Conservation (phyloP, 2,329 filamentous ascomycete species). For the Trichoderma afroharzianum region DNA sequence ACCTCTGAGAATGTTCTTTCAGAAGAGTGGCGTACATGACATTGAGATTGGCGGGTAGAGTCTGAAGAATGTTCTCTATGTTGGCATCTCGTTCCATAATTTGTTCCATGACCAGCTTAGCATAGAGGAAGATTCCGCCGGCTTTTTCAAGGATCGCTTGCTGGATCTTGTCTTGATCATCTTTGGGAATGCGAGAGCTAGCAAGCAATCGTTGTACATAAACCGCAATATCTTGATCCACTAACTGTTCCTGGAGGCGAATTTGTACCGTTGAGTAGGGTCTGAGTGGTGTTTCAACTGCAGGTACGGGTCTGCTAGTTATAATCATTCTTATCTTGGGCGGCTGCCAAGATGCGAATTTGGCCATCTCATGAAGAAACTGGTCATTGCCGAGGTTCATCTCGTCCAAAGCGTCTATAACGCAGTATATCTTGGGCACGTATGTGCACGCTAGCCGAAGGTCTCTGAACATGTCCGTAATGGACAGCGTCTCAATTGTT, state of each 20-base stretch:
- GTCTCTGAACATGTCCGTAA: slow-evolving; percentile 30
- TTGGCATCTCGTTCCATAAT: slow-evolving; percentile 27
- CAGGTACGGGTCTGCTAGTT: slow-evolving; percentile 38
- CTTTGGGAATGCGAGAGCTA: slow-evolving; percentile 15
- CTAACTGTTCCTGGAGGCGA: slow-evolving; percentile 33
- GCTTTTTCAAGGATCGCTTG: slow-evolving; percentile 33
- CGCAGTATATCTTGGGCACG: slow-evolving; percentile 33
- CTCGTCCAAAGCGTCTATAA: slow-evolving; percentile 45
- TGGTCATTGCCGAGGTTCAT: slow-evolving; percentile 35
- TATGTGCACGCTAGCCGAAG: slow-evolving; percentile 25
- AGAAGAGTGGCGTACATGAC: slow-evolving; percentile 40
- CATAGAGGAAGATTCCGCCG: slow-evolving; percentile 44
- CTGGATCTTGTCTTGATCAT: slow-evolving; percentile 19
- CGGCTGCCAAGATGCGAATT: slow-evolving; percentile 31
- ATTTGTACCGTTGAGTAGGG: slow-evolving; percentile 26
- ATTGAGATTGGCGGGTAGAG: slow-evolving; percentile 35
- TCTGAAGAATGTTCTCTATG: slow-evolving; percentile 26
- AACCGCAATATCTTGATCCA: slow-evolving; percentile 38
- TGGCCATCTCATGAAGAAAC: slow-evolving; percentile 33
- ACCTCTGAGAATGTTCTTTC: slow-evolving; percentile 33
- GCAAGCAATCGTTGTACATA: slow-evolving; percentile 30
- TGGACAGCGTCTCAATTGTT: slow-evolving; percentile 8
- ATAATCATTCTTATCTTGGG: slow-evolving; percentile 37
- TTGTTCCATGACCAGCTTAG: slow-evolving; percentile 40
- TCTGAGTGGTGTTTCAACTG: slow-evolving; percentile 30